Conservation (phyloP, 805 yeast genomes). For the Sugiyamaella chiloensis region DNA sequence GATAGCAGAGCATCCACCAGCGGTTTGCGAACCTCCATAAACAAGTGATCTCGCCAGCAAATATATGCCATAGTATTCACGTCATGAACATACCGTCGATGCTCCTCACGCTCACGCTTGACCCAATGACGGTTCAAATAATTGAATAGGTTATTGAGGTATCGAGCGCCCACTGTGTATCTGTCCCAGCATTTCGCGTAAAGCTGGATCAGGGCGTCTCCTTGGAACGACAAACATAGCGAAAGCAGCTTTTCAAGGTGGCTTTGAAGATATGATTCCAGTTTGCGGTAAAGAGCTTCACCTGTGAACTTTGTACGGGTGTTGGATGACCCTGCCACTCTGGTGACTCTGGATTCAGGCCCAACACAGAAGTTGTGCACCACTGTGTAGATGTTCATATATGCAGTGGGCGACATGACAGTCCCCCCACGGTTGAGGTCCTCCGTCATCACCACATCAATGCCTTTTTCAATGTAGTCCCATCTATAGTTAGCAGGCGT, state of each 20-base stretch:
- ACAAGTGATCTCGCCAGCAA: constrained; percentile 84
- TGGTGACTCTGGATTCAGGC: constrained; percentile 15
- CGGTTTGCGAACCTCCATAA: constrained; percentile 56
- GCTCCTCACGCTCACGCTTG: constrained; percentile 90
- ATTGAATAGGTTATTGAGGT: constrained; percentile 88
- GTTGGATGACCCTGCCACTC: constrained; percentile 6
- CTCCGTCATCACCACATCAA: constrained; percentile 17
- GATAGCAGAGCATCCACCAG: constrained; percentile 71
- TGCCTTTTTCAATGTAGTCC: constrained; percentile 40
- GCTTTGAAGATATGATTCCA: constrained; percentile 60
- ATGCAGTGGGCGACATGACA: constrained; percentile 39
- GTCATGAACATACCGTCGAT: constrained; percentile 84
- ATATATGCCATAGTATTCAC: constrained; percentile 83
- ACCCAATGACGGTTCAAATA: constrained; percentile 98
- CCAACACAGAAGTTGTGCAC: constrained; percentile 85
- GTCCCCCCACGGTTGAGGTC: constrained; percentile 3
- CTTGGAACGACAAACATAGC: constrained; percentile 41
- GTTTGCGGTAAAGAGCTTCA: constrained; percentile 75
- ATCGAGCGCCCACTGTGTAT: constrained; percentile 85
- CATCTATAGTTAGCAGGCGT: constrained; percentile 32
- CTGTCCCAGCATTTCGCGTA: constrained; percentile 89
- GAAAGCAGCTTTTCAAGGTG: constrained; percentile 40
- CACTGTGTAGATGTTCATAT: constrained; percentile 88
- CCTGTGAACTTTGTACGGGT: constrained; percentile 56
- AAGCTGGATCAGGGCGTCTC: constrained; percentile 71